phyloP scores from a whole-genome alignment of 371 early-diverging fungal species.

The Quaeritorhiza haematococci region DNA sequence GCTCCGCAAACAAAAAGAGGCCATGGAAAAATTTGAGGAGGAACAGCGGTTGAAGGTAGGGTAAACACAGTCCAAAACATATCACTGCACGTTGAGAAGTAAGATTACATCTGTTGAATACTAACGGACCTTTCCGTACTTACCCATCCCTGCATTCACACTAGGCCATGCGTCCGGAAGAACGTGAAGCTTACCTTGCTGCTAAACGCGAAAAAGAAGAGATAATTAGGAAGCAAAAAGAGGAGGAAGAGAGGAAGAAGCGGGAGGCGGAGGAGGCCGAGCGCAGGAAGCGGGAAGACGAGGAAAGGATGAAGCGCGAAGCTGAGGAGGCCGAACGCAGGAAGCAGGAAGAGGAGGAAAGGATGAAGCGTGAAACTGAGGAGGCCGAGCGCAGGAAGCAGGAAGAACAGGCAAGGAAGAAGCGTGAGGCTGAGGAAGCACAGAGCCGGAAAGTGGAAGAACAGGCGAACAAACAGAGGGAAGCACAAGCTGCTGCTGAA shows the following conservation, averaged over 20 bases:
- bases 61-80: too few species aligned
- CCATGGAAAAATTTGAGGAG: conserved; percentile 17
- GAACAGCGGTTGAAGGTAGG: conserved; percentile 12
- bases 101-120: not conserved
- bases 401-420: not conserved
- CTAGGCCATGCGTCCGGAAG: not conserved
- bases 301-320: not conserved
- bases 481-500: too few species aligned
- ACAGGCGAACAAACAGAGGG: too few species aligned
- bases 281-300: not conserved
- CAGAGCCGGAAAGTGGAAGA: too few species aligned
- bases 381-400: not conserved
- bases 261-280: not conserved
- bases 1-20: conserved; percentile 14
- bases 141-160: not conserved
- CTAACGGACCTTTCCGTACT: not conserved
- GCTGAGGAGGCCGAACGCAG: not conserved
- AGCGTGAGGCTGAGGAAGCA: too few species aligned
- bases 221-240: not conserved
- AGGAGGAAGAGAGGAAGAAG: not conserved
- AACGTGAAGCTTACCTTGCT: not conserved
- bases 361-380: not conserved
- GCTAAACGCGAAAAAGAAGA: not conserved
- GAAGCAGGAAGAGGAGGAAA: not conserved
- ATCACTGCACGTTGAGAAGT: too few species aligned